These are phyloP conservation scores for Scedosporium apiospermum DNA, from an alignment of 2,329 filamentous ascomycete genomes.

Conservation along the genomic window DNA sequence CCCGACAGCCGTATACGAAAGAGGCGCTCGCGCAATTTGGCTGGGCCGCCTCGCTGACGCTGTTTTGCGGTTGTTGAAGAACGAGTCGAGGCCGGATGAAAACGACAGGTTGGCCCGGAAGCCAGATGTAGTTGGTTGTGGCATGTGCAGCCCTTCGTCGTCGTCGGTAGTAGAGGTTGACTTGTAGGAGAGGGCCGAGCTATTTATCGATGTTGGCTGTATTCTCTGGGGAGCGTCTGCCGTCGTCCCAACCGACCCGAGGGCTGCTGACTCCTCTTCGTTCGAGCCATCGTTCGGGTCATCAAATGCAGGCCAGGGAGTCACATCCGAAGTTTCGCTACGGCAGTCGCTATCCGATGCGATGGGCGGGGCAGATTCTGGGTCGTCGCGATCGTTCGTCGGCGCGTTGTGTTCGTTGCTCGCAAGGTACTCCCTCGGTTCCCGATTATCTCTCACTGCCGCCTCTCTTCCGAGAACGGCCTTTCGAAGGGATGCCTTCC, in stretches of 20 bases:
- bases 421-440: neutral
- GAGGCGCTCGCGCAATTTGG: constrained; percentile 48
- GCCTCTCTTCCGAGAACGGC: constrained; percentile 4
- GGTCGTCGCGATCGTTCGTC: neutral
- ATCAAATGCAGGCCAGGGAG: constrained; percentile 9
- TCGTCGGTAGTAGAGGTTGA: constrained; percentile 67
- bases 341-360: constrained; percentile 1
- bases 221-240: constrained; percentile 9
- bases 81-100: constrained; percentile 54
- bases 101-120: constrained; percentile 30
- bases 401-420: neutral
- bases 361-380: neutral
- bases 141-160: constrained; percentile 64
- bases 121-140: constrained; percentile 32
- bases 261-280: constrained; percentile 7
- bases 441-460: neutral
- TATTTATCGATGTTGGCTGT: constrained; percentile 14
- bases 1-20: constrained; percentile 46
- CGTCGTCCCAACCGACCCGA: constrained; percentile 11
- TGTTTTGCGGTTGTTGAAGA: constrained; percentile 38
- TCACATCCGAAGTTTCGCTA: constrained; percentile 7
- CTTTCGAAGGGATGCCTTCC: constrained; percentile 3
- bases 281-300: constrained; percentile 3
- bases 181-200: constrained; percentile 50
- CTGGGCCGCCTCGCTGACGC: constrained; percentile 36